Conservation (phyloP, 352 stramenopile genomes). For the Phytophthora syringae region DNA sequence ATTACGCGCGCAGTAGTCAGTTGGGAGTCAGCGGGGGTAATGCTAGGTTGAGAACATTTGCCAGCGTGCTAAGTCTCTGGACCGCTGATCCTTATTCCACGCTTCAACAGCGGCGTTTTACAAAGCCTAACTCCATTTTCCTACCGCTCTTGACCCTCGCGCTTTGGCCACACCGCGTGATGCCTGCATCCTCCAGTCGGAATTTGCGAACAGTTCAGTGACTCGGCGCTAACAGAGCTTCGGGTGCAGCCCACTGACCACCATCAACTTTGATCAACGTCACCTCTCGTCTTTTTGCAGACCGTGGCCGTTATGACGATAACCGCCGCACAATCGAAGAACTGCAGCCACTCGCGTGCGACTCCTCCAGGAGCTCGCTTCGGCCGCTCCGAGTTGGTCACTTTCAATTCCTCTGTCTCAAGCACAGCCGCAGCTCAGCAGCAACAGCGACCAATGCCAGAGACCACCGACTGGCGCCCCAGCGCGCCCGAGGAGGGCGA, state of each 20-base stretch:
- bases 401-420: slow-evolving; percentile 42
- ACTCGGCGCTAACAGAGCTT: no score
- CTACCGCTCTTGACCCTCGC: no score
- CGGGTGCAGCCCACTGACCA: background rate
- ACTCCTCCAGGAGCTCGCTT: background rate
- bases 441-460: slow-evolving; percentile 12
- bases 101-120: no score
- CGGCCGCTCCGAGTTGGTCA: slow-evolving; percentile 16
- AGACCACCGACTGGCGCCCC: slow-evolving; percentile 34
- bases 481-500: slow-evolving; percentile 21
- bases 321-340: slow-evolving; percentile 31
- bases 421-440: background rate
- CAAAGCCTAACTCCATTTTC: no score
- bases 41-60: no score
- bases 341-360: slow-evolving; percentile 12
- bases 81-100: slow-evolving; percentile 12
- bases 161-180: no score
- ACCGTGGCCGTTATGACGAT: slow-evolving; percentile 32
- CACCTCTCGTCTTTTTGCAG: slow-evolving; percentile 3
- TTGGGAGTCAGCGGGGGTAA: background rate
- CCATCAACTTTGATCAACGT: background rate
- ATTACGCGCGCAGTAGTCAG: slow-evolving; percentile 32
- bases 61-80: background rate
- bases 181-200: no score
- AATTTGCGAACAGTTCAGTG: no score